Percentiles rank a stretch among this genome's conserved stretches.
Conservation (phyloP, 129 eudicot species). For the Glebionis coronaria region DNA sequence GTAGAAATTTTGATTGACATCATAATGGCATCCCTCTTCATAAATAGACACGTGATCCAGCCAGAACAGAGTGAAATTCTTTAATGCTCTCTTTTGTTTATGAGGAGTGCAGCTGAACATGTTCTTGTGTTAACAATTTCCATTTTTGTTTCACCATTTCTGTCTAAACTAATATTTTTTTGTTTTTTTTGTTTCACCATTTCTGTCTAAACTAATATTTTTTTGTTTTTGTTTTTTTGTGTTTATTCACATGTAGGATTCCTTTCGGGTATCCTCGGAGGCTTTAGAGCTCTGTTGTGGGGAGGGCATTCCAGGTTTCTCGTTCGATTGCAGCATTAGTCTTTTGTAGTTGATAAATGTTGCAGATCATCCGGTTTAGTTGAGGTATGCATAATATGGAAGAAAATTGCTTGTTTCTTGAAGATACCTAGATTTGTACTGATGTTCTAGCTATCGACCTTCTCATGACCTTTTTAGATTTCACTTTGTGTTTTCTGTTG, state of each 20-base stretch:
- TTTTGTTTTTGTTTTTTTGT: background rate
- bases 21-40: too few relatives aligned
- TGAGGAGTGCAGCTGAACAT: too few relatives aligned
- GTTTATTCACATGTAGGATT: conserved; percentile 16
- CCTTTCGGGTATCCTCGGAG: conserved; percentile 3
- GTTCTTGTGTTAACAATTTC: background rate
- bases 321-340: conserved; percentile 10
- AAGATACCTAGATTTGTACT: too few relatives aligned
- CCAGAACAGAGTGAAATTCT: too few relatives aligned
- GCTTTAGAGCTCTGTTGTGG: conserved; percentile 25
- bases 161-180: too few relatives aligned
- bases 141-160: too few relatives aligned
- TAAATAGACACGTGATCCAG: too few relatives aligned
- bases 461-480: background rate
- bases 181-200: too few relatives aligned
- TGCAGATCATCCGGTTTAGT: conserved; percentile 16
- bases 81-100: too few relatives aligned
- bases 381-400: conserved; percentile 28
- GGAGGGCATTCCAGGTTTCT: conserved; percentile 19
- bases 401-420: conserved; percentile 6
- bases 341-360: conserved; percentile 17
- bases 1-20: too few relatives aligned
- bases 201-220: too few relatives aligned
- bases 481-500: conserved; percentile 1
- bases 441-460: conserved; percentile 17